These are phyloP conservation scores for Phylloporus rhodoxanthus DNA, from an alignment of 768 basidiomycete genomes.

Conservation along the genomic window DNA sequence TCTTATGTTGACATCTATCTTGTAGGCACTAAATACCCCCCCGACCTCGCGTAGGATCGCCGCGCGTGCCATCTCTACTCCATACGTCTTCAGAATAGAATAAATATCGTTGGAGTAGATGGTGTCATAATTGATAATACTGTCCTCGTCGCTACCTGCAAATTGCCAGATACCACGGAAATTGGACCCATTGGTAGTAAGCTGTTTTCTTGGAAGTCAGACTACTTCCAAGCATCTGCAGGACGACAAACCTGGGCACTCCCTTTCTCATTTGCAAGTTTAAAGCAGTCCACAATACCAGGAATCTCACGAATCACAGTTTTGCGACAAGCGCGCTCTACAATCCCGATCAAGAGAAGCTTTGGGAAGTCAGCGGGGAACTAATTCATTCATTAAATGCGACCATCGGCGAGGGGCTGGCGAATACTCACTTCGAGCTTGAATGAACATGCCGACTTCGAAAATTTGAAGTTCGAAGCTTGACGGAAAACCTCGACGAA, in stretches of 20 bases:
- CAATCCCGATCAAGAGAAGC: conserved; percentile 85
- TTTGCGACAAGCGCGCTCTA: conserved; percentile 80
- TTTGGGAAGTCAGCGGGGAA: conserved; percentile 88
- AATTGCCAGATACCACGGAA: conserved; percentile 84
- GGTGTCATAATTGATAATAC: conserved; percentile 67
- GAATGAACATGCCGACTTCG: conserved; percentile 62
- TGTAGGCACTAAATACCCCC: conserved; percentile 90
- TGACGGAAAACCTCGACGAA: conserved; percentile 58
- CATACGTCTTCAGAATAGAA: conserved; percentile 85
- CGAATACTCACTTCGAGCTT: conserved; percentile 66
- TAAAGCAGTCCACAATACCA: conserved; percentile 84
- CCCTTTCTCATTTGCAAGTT: conserved; percentile 47
- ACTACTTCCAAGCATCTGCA: not conserved
- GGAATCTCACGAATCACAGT: conserved; percentile 88
- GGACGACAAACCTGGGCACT: conserved; percentile 37
- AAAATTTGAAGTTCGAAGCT: conserved; percentile 71
- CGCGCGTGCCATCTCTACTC: conserved; percentile 93
- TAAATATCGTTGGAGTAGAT: conserved; percentile 96
- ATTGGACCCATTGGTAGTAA: conserved; percentile 92
- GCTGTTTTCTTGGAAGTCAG: conserved; percentile 34
- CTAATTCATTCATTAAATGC: conserved; percentile 35
- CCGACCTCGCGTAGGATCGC: conserved; percentile 89
- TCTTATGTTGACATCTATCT: conserved; percentile 88
- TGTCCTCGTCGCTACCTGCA: conserved; percentile 44
- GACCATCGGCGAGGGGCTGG: not conserved